phyloP scores from a whole-genome alignment of 2,329 filamentous ascomycete genomes.

The Talaromyces marneffei region DNA sequence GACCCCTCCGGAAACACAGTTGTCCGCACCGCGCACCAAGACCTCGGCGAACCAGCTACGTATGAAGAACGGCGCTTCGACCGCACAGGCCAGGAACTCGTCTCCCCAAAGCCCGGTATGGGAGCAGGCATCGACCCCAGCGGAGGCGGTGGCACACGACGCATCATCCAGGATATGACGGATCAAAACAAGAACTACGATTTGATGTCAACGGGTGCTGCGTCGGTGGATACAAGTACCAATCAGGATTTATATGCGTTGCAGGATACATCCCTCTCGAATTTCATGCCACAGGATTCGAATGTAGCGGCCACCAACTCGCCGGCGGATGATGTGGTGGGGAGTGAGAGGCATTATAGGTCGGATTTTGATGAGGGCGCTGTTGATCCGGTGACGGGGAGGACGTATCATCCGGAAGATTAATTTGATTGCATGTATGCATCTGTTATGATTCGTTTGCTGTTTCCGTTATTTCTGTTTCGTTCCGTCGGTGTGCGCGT shows the following conservation, averaged over 20 bases:
- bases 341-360: neutral
- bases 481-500: neutral
- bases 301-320: neutral
- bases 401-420: slow-evolving; percentile 9
- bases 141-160: slow-evolving; percentile 19
- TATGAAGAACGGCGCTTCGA: slow-evolving; percentile 33
- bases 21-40: slow-evolving; percentile 31
- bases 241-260: slow-evolving; percentile 4
- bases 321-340: slow-evolving; percentile 11
- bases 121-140: slow-evolving; percentile 15
- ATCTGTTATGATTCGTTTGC: neutral
- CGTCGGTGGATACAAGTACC: slow-evolving; percentile 1
- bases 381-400: slow-evolving; percentile 14
- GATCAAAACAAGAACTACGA: slow-evolving; percentile 10
- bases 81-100: slow-evolving; percentile 26
- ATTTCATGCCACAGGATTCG: slow-evolving; percentile 1
- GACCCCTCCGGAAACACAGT: slow-evolving; percentile 28
- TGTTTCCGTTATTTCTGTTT: neutral
- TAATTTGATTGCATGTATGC: neutral
- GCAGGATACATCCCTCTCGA: neutral
- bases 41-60: slow-evolving; percentile 29
- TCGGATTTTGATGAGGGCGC: slow-evolving; percentile 13
- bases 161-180: slow-evolving; percentile 24
- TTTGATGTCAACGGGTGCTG: neutral
- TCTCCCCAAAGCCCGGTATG: slow-evolving; percentile 9